These are phyloP conservation scores for Puccinia triticina DNA, from an alignment of 1,284 basidiomycete species.

Conservation along the genomic window DNA sequence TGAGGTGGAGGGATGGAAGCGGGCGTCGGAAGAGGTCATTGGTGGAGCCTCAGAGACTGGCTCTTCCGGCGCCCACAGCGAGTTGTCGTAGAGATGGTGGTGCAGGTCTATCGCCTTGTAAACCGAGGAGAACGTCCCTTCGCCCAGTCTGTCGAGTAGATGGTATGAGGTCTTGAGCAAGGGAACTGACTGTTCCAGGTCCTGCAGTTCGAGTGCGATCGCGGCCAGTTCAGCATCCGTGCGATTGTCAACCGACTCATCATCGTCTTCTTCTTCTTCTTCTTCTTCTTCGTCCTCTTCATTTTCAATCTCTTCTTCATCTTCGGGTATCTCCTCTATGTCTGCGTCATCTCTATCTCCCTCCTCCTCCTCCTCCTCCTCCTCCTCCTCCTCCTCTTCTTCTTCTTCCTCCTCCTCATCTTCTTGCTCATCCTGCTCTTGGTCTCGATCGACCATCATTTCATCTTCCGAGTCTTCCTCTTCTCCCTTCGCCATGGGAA, in stretches of 20 bases:
- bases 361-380: slow-evolving; percentile 50
- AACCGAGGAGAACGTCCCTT: slow-evolving; percentile 94
- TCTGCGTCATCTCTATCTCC: slow-evolving; percentile 19
- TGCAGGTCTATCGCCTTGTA: slow-evolving; percentile 92
- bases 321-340: not conserved
- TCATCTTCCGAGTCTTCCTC: too few relatives aligned
- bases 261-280: slow-evolving; percentile 61
- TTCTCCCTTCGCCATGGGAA: too few relatives aligned
- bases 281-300: slow-evolving; percentile 56
- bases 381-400: slow-evolving; percentile 64
- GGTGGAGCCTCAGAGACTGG: not conserved
- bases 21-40: slow-evolving; percentile 21
- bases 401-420: slow-evolving; percentile 72
- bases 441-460: slow-evolving; percentile 69
- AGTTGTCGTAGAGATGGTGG: slow-evolving; percentile 61
- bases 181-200: slow-evolving; percentile 66
- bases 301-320: not conserved
- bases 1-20: slow-evolving; percentile 27
- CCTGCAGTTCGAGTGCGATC: slow-evolving; percentile 67
- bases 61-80: slow-evolving; percentile 19
- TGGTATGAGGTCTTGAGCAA: slow-evolving; percentile 72
- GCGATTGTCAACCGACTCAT: slow-evolving; percentile 63
- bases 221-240: slow-evolving; percentile 59
- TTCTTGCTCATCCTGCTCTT: slow-evolving; percentile 63
- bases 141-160: slow-evolving; percentile 87